phyloP scores from a whole-genome alignment of 345 rosid species.

The Gossypium australe region DNA sequence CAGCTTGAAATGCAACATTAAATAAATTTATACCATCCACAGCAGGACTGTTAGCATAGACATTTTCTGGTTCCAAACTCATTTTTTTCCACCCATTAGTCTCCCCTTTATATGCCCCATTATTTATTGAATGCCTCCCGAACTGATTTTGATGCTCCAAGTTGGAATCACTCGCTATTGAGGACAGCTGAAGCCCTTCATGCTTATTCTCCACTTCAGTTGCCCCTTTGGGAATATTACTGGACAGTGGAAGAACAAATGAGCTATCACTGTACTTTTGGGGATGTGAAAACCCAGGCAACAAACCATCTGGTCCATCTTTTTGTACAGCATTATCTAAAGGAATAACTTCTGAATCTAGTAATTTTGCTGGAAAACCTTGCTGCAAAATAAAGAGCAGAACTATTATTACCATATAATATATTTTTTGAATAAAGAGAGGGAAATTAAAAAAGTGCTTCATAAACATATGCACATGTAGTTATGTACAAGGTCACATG shows the following conservation, averaged over 20 bases:
- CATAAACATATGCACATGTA: slow-evolving; percentile 11
- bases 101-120: slow-evolving; percentile 33
- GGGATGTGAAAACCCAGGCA: slow-evolving; percentile 25
- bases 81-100: slow-evolving; percentile 35
- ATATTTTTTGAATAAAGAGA: not conserved
- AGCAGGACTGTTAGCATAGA: slow-evolving; percentile 29
- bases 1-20: slow-evolving; percentile 40
- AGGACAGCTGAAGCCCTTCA: slow-evolving; percentile 32
- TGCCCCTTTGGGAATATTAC: slow-evolving; percentile 27
- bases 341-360: slow-evolving; percentile 35
- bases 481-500: not conserved
- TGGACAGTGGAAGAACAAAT: slow-evolving; percentile 26
- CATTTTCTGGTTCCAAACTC: slow-evolving; percentile 23
- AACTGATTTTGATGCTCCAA: slow-evolving; percentile 36
- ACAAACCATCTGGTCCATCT: slow-evolving; percentile 28
- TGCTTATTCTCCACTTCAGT: slow-evolving; percentile 31
- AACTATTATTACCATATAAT: slow-evolving; percentile 17
- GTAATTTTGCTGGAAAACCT: slow-evolving; percentile 34
- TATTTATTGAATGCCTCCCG: slow-evolving; percentile 24
- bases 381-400: slow-evolving; percentile 36
- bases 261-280: slow-evolving; percentile 25
- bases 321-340: slow-evolving; percentile 34
- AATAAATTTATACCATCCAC: slow-evolving; percentile 26
- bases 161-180: slow-evolving; percentile 12
- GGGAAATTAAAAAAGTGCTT: not conserved